These are phyloP conservation scores for Myochromella boudieri DNA, from an alignment of 768 basidiomycete genomes.

Conservation along the genomic window DNA sequence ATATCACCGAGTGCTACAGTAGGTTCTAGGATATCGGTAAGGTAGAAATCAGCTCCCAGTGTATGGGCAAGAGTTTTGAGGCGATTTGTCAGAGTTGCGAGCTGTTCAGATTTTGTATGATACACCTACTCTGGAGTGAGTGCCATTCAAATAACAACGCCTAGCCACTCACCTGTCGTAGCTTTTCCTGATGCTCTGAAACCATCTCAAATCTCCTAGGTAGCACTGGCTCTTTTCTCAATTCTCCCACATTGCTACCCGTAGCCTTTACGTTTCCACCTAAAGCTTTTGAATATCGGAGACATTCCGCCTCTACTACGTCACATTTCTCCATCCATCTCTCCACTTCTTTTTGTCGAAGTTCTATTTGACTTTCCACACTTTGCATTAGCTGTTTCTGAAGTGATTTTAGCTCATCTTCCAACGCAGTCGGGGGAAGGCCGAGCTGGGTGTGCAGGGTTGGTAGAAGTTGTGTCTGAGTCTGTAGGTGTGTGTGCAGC, in stretches of 20 bases:
- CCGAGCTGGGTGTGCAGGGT: slow-evolving; percentile 84
- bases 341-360: slow-evolving; percentile 75
- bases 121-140: slow-evolving; percentile 48
- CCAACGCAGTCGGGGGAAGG: slow-evolving; percentile 73
- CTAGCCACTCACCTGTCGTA: slow-evolving; percentile 62
- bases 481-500: slow-evolving; percentile 73
- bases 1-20: slow-evolving; percentile 41
- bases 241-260: slow-evolving; percentile 62
- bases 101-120: slow-evolving; percentile 75
- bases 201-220: slow-evolving; percentile 72
- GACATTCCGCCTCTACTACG: slow-evolving; percentile 60
- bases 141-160: slow-evolving; percentile 1
- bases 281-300: slow-evolving; percentile 65
- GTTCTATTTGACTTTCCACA: slow-evolving; percentile 72
- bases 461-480: slow-evolving; percentile 81
- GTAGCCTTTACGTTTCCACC: slow-evolving; percentile 71
- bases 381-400: slow-evolving; percentile 74
- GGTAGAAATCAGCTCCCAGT: slow-evolving; percentile 59
- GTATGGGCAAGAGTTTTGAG: slow-evolving; percentile 58
- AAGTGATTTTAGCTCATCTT: slow-evolving; percentile 74
- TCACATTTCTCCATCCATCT: slow-evolving; percentile 66
- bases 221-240: slow-evolving; percentile 69
- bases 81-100: slow-evolving; percentile 68
- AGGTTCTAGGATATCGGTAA: slow-evolving; percentile 53
- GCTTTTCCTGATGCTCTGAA: slow-evolving; percentile 71